Conservation (phyloP, 352 stramenopile genomes). For the Thraustotheca clavata region DNA sequence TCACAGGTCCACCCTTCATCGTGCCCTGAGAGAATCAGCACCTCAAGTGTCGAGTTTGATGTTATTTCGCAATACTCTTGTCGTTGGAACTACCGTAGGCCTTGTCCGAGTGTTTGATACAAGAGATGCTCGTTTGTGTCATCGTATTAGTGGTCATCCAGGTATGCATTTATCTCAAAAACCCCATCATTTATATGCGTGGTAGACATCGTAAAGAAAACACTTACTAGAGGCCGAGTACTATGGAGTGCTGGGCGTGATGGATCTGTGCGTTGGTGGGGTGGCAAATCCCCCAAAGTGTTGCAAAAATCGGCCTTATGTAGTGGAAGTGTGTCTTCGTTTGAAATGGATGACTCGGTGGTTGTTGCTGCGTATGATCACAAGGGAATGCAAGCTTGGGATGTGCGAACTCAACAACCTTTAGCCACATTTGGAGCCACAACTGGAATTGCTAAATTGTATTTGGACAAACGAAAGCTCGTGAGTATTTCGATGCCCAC, state of each 20-base stretch:
- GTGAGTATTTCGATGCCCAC: conserved; percentile 63
- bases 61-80: conserved; percentile 78
- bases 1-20: conserved; percentile 68
- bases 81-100: conserved; percentile 78
- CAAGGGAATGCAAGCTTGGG: conserved; percentile 83
- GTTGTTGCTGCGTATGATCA: conserved; percentile 75
- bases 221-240: conserved; percentile 76
- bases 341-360: conserved; percentile 86
- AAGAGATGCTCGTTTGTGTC: conserved; percentile 63
- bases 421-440: conserved; percentile 76
- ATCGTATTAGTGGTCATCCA: conserved; percentile 73
- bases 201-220: conserved; percentile 71
- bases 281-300: conserved; percentile 81
- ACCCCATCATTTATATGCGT: conserved; percentile 1
- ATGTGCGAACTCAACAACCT: conserved; percentile 79
- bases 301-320: conserved; percentile 75
- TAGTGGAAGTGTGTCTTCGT: conserved; percentile 55
- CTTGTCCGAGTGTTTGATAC: conserved; percentile 85
- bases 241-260: conserved; percentile 79
- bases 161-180: conserved; percentile 31
- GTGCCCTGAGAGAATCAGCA: conserved; percentile 45
- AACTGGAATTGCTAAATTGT: conserved; percentile 52
- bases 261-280: conserved; percentile 81
- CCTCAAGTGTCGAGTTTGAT: conserved; percentile 84
- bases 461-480: conserved; percentile 84